These are phyloP conservation scores for Paracorniculantispora psalliotae DNA, from an alignment of 2,329 filamentous ascomycete species.

Conservation along the genomic window DNA sequence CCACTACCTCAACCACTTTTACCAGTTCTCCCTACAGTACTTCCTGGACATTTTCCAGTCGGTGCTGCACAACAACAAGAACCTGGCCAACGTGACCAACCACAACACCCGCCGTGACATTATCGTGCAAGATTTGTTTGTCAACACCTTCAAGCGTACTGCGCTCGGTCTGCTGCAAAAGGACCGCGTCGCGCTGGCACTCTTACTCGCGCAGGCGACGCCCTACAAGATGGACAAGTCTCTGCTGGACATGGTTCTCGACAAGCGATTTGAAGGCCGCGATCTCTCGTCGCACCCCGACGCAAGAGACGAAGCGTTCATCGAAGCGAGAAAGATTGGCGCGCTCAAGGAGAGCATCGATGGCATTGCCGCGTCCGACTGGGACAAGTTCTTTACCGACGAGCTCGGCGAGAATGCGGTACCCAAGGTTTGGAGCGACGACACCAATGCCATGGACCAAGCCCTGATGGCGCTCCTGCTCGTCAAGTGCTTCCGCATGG, in stretches of 20 bases:
- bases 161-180: conserved; percentile 88
- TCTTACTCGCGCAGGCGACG: conserved; percentile 92
- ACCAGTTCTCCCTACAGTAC: conserved; percentile 97
- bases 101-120: conserved; percentile 78
- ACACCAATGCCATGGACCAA: conserved; percentile 62
- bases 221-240: conserved; percentile 92
- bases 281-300: conserved; percentile 70
- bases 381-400: conserved; percentile 78
- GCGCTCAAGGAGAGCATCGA: conserved; percentile 70
- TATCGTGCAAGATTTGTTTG: conserved; percentile 87
- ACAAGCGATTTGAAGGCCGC: conserved; percentile 66
- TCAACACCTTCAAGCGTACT: conserved; percentile 89
- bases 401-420: conserved; percentile 83
- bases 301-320: conserved; percentile 63
- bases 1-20: conserved; percentile 98
- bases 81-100: conserved; percentile 64
- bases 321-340: conserved; percentile 61
- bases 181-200: conserved; percentile 87
- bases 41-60: conserved; percentile 97
- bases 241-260: conserved; percentile 80
- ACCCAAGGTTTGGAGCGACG: conserved; percentile 67
- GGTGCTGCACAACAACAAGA: conserved; percentile 76
- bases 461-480: conserved; percentile 79
- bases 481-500: conserved; percentile 90
- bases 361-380: conserved; percentile 55